Percentiles rank a stretch among this genome's conserved stretches.
These are phyloP conservation scores for Cercospora beticola DNA, from an alignment of 2,329 filamentous ascomycete genomes.

Conservation along the genomic window DNA sequence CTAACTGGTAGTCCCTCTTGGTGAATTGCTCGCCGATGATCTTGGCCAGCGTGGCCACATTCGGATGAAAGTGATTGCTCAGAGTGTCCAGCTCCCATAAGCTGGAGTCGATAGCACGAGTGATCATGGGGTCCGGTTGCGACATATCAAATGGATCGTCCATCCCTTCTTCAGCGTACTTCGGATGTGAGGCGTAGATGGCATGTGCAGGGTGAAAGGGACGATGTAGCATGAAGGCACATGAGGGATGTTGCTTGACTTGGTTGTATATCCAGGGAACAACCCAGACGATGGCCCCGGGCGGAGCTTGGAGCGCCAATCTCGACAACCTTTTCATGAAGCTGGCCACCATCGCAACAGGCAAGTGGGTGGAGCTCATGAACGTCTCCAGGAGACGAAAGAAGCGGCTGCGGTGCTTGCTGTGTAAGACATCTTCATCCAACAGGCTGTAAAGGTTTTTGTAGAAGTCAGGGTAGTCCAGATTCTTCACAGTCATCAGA, in stretches of 20 bases:
- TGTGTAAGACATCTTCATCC: conserved; percentile 82
- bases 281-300: conserved; percentile 82
- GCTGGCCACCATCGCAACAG: conserved; percentile 84
- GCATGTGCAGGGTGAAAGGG: conserved; percentile 41
- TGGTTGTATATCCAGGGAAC: conserved; percentile 96
- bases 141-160: conserved; percentile 74
- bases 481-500: conserved; percentile 86
- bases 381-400: conserved; percentile 91
- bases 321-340: conserved; percentile 93
- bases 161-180: conserved; percentile 57
- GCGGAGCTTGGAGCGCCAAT: conserved; percentile 82
- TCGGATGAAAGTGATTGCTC: conserved; percentile 93
- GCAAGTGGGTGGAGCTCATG: conserved; percentile 85
- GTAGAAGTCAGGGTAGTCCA: conserved; percentile 86
- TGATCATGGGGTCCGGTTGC: conserved; percentile 81
- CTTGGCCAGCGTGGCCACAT: conserved; percentile 88
- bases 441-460: conserved; percentile 89
- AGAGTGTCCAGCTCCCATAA: conserved; percentile 93
- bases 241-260: conserved; percentile 82
- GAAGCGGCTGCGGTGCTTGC: conserved; percentile 89
- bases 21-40: conserved; percentile 97
- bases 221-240: conserved; percentile 95
- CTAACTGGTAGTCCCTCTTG: conserved; percentile 89
- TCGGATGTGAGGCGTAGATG: conserved; percentile 30
- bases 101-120: conserved; percentile 83